phyloP scores from a whole-genome alignment of 2,329 filamentous ascomycete genomes.

The Fusarium devonianum region DNA sequence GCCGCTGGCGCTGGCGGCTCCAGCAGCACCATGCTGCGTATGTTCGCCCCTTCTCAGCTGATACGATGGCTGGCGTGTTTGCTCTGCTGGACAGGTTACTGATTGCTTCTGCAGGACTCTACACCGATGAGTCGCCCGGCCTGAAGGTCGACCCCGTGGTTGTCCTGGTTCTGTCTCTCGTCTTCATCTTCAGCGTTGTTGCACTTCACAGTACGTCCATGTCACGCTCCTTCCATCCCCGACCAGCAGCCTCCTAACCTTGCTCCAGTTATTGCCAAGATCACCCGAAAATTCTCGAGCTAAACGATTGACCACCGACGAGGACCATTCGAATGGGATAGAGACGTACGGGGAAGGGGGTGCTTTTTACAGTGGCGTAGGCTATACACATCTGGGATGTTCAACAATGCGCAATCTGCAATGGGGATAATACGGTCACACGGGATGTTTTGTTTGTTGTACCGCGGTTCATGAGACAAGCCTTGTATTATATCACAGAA shows the following conservation, averaged over 20 bases:
- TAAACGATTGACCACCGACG: constrained; percentile 46
- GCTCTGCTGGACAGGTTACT: constrained; percentile 32
- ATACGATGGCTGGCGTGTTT: not conserved
- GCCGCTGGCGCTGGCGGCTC: constrained; percentile 94
- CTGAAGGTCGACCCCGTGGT: constrained; percentile 98
- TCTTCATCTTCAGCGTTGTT: constrained; percentile 99
- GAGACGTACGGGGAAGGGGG: constrained; percentile 14
- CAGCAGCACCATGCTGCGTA: constrained; percentile 98
- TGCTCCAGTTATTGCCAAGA: constrained; percentile 84
- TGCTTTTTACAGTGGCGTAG: constrained; percentile 36
- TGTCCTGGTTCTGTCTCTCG: constrained; percentile 92
- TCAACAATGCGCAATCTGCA: constrained; percentile 36
- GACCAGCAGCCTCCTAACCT: constrained; percentile 31
- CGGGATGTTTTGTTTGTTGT: constrained; percentile 41
- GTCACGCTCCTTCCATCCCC: not conserved
- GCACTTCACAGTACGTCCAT: constrained; percentile 85
- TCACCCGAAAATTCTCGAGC: constrained; percentile 85
- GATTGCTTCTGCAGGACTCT: constrained; percentile 69
- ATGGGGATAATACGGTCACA: constrained; percentile 39
- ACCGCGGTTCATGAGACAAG: constrained; percentile 40
- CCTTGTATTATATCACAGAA: constrained; percentile 46
- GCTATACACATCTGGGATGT: constrained; percentile 31
- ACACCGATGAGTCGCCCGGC: constrained; percentile 97
- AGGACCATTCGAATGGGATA: constrained; percentile 4
- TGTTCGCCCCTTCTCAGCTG: constrained; percentile 47